Percentiles rank a stretch among this genome's conserved stretches.
Evolutionary conservation across 2,329 filamentous ascomycete species (phyloP).

Genomic region (Cryphonectria nitschkei): DNA sequence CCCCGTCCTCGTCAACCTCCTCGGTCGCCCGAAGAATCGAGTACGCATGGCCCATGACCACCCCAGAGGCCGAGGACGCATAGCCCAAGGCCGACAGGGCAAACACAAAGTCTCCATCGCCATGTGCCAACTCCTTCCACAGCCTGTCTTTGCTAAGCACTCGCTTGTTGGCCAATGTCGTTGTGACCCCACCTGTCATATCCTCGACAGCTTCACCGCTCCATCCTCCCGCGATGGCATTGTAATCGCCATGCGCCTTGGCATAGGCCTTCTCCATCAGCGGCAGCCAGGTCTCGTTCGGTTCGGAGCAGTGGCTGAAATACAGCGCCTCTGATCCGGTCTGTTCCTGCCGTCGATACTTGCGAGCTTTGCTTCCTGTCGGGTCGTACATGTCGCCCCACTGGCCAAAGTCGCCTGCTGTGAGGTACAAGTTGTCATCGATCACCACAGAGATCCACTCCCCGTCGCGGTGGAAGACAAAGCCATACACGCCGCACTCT

Average conservation of each 20-base stretch:
- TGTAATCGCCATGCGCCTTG: constrained; percentile 76
- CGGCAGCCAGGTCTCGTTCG: constrained; percentile 76
- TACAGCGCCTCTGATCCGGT: constrained; percentile 70
- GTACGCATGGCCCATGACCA: constrained; percentile 53
- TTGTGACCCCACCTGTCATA: constrained; percentile 60
- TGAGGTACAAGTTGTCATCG: constrained; percentile 71
- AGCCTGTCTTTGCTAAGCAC: constrained; percentile 70
- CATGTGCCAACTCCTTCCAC: constrained; percentile 69
- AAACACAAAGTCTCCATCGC: constrained; percentile 70
- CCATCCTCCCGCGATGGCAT: constrained; percentile 68
- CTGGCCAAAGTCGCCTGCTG: constrained; percentile 55
- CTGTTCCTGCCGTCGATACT: constrained; percentile 65
- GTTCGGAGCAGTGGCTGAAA: constrained; percentile 69
- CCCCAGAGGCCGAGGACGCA: constrained; percentile 43
- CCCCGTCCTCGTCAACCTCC: constrained; percentile 46
- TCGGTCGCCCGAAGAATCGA: constrained; percentile 54
- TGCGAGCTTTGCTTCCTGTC: constrained; percentile 57
- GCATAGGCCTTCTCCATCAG: constrained; percentile 45
- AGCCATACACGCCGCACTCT: constrained; percentile 71
- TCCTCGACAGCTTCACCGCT: constrained; percentile 57
- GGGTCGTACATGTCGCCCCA: constrained; percentile 36
- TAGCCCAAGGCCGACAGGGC: constrained; percentile 40
- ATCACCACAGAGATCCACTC: constrained; percentile 74
- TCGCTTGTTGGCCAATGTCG: constrained; percentile 57
- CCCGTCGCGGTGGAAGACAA: constrained; percentile 72